phyloP scores from a whole-genome alignment of 176 grass and related monocot genomes.

The Dendrocalamus sinicus region DNA sequence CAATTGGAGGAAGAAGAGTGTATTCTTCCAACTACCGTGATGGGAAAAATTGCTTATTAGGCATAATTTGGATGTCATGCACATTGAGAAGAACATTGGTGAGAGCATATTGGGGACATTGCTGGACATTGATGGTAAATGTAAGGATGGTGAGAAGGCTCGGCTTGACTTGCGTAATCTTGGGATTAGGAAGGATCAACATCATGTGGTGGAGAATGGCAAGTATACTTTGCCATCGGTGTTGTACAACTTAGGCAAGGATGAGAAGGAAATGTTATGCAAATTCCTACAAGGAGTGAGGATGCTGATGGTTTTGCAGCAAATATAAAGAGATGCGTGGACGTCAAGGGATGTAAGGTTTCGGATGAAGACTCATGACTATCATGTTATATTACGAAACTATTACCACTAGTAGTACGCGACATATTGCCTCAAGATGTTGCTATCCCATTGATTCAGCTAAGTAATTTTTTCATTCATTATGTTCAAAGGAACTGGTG shows the following conservation, averaged over 20 bases:
- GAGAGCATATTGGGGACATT: constrained; percentile 14
- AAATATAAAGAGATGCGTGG: constrained; percentile 24
- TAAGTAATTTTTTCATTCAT: background rate
- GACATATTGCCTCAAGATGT: background rate
- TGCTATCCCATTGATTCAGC: no score
- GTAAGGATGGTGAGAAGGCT: background rate
- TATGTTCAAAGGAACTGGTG: background rate
- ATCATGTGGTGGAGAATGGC: constrained; percentile 2
- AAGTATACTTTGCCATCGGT: background rate
- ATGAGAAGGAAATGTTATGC: background rate
- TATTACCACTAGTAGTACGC: background rate
- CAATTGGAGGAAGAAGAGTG: background rate
- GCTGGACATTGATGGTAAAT: constrained; percentile 14
- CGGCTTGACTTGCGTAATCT: constrained; percentile 3
- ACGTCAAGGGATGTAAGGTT: background rate
- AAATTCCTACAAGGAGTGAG: constrained; percentile 21
- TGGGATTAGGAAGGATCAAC: constrained; percentile 7
- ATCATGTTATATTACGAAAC: background rate
- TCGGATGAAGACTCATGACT: constrained; percentile 32
- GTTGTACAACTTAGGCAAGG: constrained; percentile 10
- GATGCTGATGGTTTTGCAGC: constrained; percentile 28
- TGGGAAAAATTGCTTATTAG: background rate
- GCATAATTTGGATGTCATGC: background rate
- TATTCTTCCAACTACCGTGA: background rate
- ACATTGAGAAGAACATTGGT: background rate